Evolutionary conservation across 1,284 basidiomycete genomes (phyloP), one percentile per base, ranked within the genome.

Genomic region (Cronartium ribicola): DNA sequence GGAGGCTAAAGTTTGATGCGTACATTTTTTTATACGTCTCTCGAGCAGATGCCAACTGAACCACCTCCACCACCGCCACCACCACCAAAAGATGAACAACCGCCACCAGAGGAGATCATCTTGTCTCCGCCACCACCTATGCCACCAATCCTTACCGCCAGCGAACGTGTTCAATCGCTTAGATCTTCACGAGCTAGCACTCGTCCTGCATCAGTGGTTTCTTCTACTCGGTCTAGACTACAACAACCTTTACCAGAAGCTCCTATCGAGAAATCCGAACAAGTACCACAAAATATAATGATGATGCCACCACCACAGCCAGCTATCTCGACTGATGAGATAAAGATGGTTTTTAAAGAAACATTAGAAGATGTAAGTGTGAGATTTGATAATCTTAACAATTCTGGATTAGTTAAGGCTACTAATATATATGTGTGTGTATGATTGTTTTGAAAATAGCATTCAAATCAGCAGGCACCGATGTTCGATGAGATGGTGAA

Each of bases 401-500:
- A 29, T 29, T 29, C 29, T 29, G 29, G 29, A 29, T 29, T 29
- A 29, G 29, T 29, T 29, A 29, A 29, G 29, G 29, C 29, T 29
- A 29, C 29, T 29, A 29, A 29, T 29, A 29, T 29, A 29, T 29
- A 29, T 29, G 29, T 29, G 29, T 29, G 29, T 29, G 29, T 29
- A 29, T 29, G 29, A 29, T 29, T 29, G 29, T 29, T 29, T 29
- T 2, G 29, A 29, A 29, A 29, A 8, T 60, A 74, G 71, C 71
- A 74, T 62, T 66, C 71, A 4, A 67, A 41, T 37, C 55, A 66
- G 41, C 71, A 74, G 40, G 71, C 65, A 7, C 71, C 71, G 14
- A 48, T 74, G 2, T 40, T 74, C n/a, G 71, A 74, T 22, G 71
- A 74, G 39, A 66, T 74, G 36, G 65, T 74, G 1, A 74, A 64